Conservation (phyloP, 352 stramenopile species). For the Globisporangium emineosum region DNA sequence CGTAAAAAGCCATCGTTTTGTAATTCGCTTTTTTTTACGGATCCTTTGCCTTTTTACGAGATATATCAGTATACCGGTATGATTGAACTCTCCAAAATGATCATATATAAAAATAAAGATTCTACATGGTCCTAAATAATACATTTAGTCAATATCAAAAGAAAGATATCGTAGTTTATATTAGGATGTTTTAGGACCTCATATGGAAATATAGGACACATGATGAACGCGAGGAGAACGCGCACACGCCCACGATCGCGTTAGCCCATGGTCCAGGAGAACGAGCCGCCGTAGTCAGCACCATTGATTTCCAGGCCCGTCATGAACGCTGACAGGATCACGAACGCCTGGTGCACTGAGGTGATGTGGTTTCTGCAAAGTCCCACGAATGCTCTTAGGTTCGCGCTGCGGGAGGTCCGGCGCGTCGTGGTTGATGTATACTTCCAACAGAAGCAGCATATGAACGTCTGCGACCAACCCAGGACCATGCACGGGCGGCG, state of each 20-base stretch:
- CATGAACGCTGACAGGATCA: slow-evolving; percentile 39
- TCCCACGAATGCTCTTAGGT: slow-evolving; percentile 35
- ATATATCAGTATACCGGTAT: neutral
- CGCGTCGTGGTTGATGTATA: slow-evolving; percentile 40
- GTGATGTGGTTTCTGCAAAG: slow-evolving; percentile 38
- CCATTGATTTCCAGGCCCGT: slow-evolving; percentile 47
- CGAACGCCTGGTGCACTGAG: slow-evolving; percentile 28
- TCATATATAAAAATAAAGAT: no score
- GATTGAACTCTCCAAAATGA: no score
- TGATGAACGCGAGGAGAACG: slow-evolving; percentile 33
- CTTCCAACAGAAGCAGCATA: slow-evolving; percentile 42
- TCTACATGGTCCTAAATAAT: no score
- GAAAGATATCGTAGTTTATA: no score
- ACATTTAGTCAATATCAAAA: no score
- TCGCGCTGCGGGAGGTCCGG: slow-evolving; percentile 45
- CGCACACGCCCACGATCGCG: slow-evolving; percentile 42
- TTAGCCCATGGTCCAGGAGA: slow-evolving; percentile 55
- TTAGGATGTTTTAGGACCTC: no score
- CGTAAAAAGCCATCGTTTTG: neutral
- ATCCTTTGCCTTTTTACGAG: neutral
- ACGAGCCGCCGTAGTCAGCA: slow-evolving; percentile 41
- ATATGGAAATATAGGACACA: no score
- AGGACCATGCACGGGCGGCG: slow-evolving; percentile 78
- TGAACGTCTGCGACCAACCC: slow-evolving; percentile 46
- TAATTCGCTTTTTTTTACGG: neutral